These are phyloP conservation scores for Microcyclospora pomicola DNA, from an alignment of 2,329 filamentous ascomycete genomes.

Conservation along the genomic window DNA sequence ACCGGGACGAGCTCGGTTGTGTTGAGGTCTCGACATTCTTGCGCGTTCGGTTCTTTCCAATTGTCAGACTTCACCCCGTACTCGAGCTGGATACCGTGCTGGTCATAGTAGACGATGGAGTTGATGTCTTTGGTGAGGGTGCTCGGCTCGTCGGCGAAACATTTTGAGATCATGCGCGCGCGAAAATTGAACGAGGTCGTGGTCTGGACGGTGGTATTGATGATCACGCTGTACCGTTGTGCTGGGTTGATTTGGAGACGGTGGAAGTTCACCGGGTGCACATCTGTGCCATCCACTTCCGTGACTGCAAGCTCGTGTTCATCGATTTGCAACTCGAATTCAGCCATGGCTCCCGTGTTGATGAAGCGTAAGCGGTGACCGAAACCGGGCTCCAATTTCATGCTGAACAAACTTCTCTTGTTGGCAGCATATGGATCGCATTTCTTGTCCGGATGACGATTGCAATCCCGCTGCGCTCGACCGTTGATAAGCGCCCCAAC, in stretches of 20 bases:
- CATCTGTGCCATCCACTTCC: constrained; percentile 52
- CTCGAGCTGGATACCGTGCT: constrained; percentile 1
- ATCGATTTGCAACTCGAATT: constrained; percentile 53
- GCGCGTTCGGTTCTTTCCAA: constrained; percentile 36
- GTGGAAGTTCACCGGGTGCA: constrained; percentile 41
- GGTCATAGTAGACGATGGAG: constrained; percentile 36
- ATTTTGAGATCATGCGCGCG: constrained; percentile 46
- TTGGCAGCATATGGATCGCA: constrained; percentile 23
- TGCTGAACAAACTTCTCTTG: constrained; percentile 16
- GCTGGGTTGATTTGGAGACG: constrained; percentile 51
- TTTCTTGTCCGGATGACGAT: constrained; percentile 21
- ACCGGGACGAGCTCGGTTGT: constrained; percentile 34
- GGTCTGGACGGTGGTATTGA: constrained; percentile 36
- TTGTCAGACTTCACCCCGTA: constrained; percentile 30
- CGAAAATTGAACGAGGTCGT: constrained; percentile 32
- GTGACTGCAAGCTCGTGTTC: constrained; percentile 48
- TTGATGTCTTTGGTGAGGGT: constrained; percentile 34
- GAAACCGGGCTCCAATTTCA: constrained; percentile 29
- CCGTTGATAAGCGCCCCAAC: constrained; percentile 33
- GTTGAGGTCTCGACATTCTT: constrained; percentile 40
- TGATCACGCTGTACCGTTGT: constrained; percentile 53
- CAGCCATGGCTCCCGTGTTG: constrained; percentile 51
- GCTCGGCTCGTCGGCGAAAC: constrained; percentile 41
- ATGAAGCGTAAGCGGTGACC: constrained; percentile 47
- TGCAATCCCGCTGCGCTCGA: constrained; percentile 25